phyloP scores from a whole-genome alignment of 2,329 filamentous ascomycete species.

The Xylariaceae sp. region DNA sequence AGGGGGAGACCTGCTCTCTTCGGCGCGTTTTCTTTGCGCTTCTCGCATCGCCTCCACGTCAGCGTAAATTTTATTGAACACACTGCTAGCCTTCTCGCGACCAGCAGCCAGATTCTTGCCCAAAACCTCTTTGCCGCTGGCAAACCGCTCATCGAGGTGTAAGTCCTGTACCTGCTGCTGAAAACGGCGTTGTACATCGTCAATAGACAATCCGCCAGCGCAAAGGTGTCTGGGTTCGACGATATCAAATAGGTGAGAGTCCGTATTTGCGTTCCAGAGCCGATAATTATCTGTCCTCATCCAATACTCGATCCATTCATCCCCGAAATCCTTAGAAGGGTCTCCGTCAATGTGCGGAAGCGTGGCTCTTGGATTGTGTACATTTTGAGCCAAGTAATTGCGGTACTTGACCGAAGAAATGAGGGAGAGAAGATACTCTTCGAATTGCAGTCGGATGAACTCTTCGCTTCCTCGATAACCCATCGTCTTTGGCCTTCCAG shows the following conservation, averaged over 20 bases:
- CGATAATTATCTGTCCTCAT: constrained; percentile 83
- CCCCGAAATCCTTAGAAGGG: constrained; percentile 76
- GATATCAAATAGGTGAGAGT: constrained; percentile 89
- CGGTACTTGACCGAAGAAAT: constrained; percentile 89
- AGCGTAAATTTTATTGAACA: constrained; percentile 84
- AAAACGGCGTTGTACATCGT: constrained; percentile 87
- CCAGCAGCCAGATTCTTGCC: constrained; percentile 88
- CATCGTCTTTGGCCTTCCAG: constrained; percentile 84
- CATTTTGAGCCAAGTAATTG: constrained; percentile 54
- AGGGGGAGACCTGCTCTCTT: constrained; percentile 42
- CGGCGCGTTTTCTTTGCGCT: constrained; percentile 60
- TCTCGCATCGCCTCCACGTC: constrained; percentile 83
- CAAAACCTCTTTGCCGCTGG: constrained; percentile 76
- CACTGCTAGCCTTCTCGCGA: constrained; percentile 78
- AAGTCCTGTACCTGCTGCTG: constrained; percentile 90
- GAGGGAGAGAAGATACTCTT: constrained; percentile 89
- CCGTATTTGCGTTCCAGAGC: constrained; percentile 77
- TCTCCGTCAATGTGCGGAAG: constrained; percentile 73
- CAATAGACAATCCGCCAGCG: constrained; percentile 85
- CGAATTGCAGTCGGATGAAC: constrained; percentile 94
- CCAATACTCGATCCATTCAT: constrained; percentile 87
- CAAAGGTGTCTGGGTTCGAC: constrained; percentile 91
- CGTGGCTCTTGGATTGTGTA: constrained; percentile 54
- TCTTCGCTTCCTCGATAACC: constrained; percentile 95
- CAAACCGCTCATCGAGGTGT: constrained; percentile 86